These are phyloP conservation scores for Corinectria fuckeliana DNA, from an alignment of 2,329 filamentous ascomycete species.

Conservation along the genomic window DNA sequence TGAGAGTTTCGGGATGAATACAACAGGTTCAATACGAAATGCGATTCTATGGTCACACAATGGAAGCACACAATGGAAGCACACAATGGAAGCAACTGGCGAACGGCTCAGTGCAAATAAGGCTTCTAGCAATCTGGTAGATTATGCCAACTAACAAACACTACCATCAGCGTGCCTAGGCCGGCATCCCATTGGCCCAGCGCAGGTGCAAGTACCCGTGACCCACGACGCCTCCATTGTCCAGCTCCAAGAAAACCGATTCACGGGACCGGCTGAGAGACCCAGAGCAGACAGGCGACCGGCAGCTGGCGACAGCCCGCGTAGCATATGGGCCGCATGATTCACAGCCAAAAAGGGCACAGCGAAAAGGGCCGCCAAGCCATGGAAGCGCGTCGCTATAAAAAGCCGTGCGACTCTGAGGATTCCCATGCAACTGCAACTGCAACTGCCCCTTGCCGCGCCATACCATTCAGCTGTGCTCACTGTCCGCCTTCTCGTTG, in stretches of 20 bases:
- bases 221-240: conserved; percentile 13
- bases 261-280: conserved; percentile 14
- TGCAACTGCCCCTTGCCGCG: conserved; percentile 8
- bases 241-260: conserved; percentile 14
- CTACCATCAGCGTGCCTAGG: not conserved
- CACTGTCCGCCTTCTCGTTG: not conserved
- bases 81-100: not conserved
- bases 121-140: not conserved
- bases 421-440: conserved; percentile 18
- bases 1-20: no score
- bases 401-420: conserved; percentile 26
- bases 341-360: conserved; percentile 21
- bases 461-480: conserved; percentile 20
- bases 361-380: not conserved
- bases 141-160: not conserved
- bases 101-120: not conserved
- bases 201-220: not conserved
- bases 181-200: not conserved
- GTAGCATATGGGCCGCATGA: conserved; percentile 10
- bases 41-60: no score
- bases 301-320: conserved; percentile 30
- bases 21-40: no score
- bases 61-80: no score
- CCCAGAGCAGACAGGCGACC: conserved; percentile 23
- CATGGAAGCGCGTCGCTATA: conserved; percentile 4